phyloP scores from a whole-genome alignment of 2,329 filamentous ascomycete genomes.

The Onygenales sp. region DNA sequence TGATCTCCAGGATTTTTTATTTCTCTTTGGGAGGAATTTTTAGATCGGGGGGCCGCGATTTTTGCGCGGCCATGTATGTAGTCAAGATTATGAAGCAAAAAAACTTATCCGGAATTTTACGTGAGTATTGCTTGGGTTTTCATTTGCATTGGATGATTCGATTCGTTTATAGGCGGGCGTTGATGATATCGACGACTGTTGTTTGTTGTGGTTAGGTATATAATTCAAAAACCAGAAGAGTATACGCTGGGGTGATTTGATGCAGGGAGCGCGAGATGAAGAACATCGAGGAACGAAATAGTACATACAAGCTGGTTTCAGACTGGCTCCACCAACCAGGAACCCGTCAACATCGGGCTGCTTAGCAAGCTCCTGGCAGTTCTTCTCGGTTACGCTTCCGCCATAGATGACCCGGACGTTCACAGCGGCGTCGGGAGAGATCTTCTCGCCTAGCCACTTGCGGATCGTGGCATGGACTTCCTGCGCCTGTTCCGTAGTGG shows the following conservation, averaged over 20 bases:
- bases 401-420: constrained; percentile 93
- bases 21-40: too few relatives aligned
- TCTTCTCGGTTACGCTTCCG: constrained; percentile 95
- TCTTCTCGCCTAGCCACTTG: constrained; percentile 65
- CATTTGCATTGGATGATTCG: not conserved
- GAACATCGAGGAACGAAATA: not conserved
- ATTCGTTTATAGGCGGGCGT: constrained; percentile 42
- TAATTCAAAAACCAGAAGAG: too few relatives aligned
- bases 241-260: too few relatives aligned
- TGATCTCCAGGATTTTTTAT: too few relatives aligned
- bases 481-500: constrained; percentile 80
- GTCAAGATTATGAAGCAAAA: too few relatives aligned
- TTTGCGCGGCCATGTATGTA: too few relatives aligned
- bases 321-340: constrained; percentile 88
- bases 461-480: constrained; percentile 90
- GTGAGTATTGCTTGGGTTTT: too few relatives aligned
- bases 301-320: constrained; percentile 84
- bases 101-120: too few relatives aligned
- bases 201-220: not conserved
- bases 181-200: constrained; percentile 57
- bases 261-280: too few relatives aligned
- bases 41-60: too few relatives aligned
- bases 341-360: constrained; percentile 96
- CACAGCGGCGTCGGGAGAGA: constrained; percentile 70
- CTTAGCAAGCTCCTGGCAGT: constrained; percentile 86